These are phyloP conservation scores for Rhodocollybia butyracea DNA, from an alignment of 768 basidiomycete species.

Conservation along the genomic window DNA sequence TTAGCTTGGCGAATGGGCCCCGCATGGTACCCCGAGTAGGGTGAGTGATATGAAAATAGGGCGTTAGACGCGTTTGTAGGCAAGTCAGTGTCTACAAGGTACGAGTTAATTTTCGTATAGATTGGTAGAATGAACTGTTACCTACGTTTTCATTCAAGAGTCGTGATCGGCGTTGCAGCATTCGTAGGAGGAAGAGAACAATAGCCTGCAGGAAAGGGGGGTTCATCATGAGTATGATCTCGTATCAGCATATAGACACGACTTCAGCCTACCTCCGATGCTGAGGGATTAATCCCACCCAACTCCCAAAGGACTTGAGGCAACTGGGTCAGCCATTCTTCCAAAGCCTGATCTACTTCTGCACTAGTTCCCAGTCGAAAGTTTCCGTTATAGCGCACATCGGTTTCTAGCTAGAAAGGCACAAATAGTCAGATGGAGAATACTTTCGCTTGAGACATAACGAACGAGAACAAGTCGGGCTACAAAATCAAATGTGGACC, in stretches of 20 bases:
- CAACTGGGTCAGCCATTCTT: constrained; percentile 71
- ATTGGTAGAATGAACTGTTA: background rate
- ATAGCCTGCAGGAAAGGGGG: constrained; percentile 45
- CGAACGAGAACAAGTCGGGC: constrained; percentile 67
- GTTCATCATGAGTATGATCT: background rate
- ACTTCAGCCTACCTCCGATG: constrained; percentile 57
- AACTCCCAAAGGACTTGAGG: constrained; percentile 87
- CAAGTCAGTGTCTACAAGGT: constrained; percentile 38
- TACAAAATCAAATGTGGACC: constrained; percentile 71
- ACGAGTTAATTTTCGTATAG: background rate
- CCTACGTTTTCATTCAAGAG: constrained; percentile 20
- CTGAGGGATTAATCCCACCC: constrained; percentile 48
- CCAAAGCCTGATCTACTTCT: constrained; percentile 31
- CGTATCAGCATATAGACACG: background rate
- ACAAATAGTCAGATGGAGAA: background rate
- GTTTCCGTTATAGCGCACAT: constrained; percentile 46
- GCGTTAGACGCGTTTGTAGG: constrained; percentile 60
- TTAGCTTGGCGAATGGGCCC: constrained; percentile 80
- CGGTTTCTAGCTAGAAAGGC: constrained; percentile 56
- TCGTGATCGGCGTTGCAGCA: constrained; percentile 51
- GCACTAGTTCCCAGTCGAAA: constrained; percentile 34
- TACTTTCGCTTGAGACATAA: constrained; percentile 6
- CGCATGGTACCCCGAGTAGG: constrained; percentile 65
- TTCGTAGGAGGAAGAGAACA: constrained; percentile 59
- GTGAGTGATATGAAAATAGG: constrained; percentile 80